These are phyloP conservation scores for Schizophyllum commune DNA, from an alignment of 1,284 basidiomycete species.

Conservation along the genomic window DNA sequence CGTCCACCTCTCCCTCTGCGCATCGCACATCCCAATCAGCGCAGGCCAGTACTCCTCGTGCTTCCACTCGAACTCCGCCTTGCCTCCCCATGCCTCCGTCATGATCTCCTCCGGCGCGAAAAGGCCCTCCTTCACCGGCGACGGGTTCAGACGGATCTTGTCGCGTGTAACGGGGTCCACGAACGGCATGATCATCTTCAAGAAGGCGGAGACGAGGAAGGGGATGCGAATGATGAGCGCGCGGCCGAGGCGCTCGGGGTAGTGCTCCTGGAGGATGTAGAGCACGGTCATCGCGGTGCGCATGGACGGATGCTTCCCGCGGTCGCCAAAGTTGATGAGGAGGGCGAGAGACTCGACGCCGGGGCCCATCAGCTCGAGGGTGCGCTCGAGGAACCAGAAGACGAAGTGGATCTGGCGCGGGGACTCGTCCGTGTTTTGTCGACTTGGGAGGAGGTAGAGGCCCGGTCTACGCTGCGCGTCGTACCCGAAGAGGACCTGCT, in stretches of 20 bases:
- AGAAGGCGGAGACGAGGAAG: constrained; percentile 74
- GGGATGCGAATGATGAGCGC: constrained; percentile 83
- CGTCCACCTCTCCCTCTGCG: constrained; percentile 41
- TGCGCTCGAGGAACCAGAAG: constrained; percentile 68
- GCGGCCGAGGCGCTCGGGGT: constrained; percentile 88
- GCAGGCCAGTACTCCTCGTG: constrained; percentile 72
- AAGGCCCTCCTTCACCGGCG: constrained; percentile 48
- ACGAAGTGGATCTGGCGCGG: constrained; percentile 69
- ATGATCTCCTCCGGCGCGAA: constrained; percentile 53
- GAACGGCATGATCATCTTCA: constrained; percentile 76
- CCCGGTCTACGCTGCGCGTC: constrained; percentile 62
- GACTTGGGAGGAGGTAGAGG: constrained; percentile 74
- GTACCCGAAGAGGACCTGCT: constrained; percentile 70
- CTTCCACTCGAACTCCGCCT: constrained; percentile 53
- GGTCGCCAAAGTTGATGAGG: constrained; percentile 81
- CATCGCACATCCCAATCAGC: constrained; percentile 48
- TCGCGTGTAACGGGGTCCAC: constrained; percentile 72
- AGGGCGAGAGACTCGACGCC: constrained; percentile 59
- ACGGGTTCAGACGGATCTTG: constrained; percentile 67
- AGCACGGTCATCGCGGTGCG: constrained; percentile 57
- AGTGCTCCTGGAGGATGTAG: constrained; percentile 80
- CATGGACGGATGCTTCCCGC: constrained; percentile 69
- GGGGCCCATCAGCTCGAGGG: constrained; percentile 66
- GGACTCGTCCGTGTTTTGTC: constrained; percentile 76
- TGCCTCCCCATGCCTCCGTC: constrained; percentile 55